Base-by-base conservation (phyloP, 73 alveolate genomes). In the Blepharisma stoltei region DNA sequence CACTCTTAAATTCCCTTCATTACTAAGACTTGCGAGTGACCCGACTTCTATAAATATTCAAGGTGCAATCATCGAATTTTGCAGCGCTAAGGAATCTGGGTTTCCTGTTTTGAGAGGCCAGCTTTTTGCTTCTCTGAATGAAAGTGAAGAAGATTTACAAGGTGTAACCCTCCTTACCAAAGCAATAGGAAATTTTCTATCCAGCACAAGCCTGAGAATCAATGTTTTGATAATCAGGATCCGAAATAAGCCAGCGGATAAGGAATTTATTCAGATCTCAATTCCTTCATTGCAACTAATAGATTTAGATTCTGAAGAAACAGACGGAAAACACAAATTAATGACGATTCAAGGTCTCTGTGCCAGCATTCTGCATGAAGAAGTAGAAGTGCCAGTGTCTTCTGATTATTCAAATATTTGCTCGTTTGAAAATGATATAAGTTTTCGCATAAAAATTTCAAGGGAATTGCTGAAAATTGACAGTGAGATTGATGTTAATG, bases 111-210 rank as follows among this genome's bases (percentile, higher is more conserved):
- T 60, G 11, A 14, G 18, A 60, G 73, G 23, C 14, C 46, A 60
- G 45, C 14, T 14, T 14, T 20, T 14, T 14, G 45, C 46, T 60
- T 32, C 41, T 32, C 49, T 18, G 2, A 38, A 14, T 20, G 37
- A 14, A 60, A 60, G 49, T 25, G 73, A 60, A 60, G 73, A 60
- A 60, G 73, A 60, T 5, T 20, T 60, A 8, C 73, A 60, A 60
- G 73, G 73, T 2, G 18, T 60, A 18, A 60, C 37, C 38, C 46
- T 60, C 18, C 73, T 60, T 2, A 60, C 73, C 49, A 60, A 60
- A 25, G 14, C 73, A 20, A 25, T 60, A 8, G 73, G 46, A 38
- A 60, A 25, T 25, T 60, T 60, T 60, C 23, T 60, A 60, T 60
- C 73, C 11, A 60, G 23, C 18, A 60, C 46, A 8, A 18, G 18